phyloP scores from a whole-genome alignment of 1,139 yeast species.

The Torulaspora pretoriensis region DNA sequence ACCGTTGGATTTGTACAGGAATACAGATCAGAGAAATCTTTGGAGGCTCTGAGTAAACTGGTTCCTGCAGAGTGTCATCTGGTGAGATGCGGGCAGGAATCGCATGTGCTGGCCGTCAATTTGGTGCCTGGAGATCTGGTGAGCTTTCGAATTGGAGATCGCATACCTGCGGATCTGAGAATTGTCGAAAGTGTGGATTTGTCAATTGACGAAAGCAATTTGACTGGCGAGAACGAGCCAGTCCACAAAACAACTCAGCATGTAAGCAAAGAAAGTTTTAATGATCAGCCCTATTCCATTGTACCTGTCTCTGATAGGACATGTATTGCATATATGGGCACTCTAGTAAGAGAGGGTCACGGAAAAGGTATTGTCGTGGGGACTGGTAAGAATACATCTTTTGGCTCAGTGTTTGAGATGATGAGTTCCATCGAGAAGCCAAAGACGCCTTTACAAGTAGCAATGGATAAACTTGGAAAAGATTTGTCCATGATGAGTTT shows the following conservation, averaged over 20 bases:
- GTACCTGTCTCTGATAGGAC: conserved; percentile 60
- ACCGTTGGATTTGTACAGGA: conserved; percentile 95
- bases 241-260: conserved; percentile 54
- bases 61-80: conserved; percentile 92
- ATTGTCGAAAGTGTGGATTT: conserved; percentile 71
- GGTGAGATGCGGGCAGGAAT: conserved; percentile 72
- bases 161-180: conserved; percentile 90
- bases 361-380: conserved; percentile 88
- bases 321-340: conserved; percentile 89
- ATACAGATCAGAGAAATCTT: conserved; percentile 83
- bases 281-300: conserved; percentile 34
- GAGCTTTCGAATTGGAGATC: conserved; percentile 80
- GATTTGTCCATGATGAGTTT: conserved; percentile 80
- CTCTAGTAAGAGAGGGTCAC: conserved; percentile 87
- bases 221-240: conserved; percentile 90
- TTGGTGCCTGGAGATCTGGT: conserved; percentile 94
- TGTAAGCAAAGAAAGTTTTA: conserved; percentile 32
- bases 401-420: conserved; percentile 86
- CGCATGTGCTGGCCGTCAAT: conserved; percentile 71
- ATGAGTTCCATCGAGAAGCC: conserved; percentile 92
- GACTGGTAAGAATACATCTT: conserved; percentile 80
- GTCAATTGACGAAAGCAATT: conserved; percentile 79
- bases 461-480: conserved; percentile 91
- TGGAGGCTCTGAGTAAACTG: conserved; percentile 81
- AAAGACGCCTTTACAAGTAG: conserved; percentile 85